Evolutionary conservation across 495 filamentous ascomycete genomes (phyloP).

Genomic region (Xylaria scruposa): DNA sequence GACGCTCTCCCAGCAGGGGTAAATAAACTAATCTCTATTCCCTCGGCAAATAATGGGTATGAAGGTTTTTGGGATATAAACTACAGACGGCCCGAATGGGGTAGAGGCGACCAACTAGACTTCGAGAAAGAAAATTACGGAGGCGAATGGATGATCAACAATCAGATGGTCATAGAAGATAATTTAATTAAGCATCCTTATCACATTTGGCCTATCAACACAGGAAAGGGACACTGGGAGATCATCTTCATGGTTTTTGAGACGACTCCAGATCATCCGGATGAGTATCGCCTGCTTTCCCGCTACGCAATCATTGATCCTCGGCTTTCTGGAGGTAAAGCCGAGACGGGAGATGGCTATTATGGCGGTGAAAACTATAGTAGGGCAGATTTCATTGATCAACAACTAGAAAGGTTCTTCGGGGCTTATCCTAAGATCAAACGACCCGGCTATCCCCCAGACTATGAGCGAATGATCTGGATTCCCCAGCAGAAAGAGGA

Average conservation of each 20-base stretch:
- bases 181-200: not conserved
- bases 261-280: not conserved
- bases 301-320: not conserved
- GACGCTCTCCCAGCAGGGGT: not conserved
- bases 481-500: not conserved
- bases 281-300: not conserved
- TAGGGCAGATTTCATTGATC: no score
- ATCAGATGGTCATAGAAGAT: not conserved
- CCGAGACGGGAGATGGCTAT: no score
- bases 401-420: not conserved
- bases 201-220: not conserved
- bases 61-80: not conserved
- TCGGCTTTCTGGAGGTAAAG: not conserved
- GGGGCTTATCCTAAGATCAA: not conserved
- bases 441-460: not conserved
- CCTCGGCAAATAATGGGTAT: not conserved
- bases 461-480: not conserved
- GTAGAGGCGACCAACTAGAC: not conserved
- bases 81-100: not conserved
- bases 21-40: not conserved
- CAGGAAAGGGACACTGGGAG: not conserved
- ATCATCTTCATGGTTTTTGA: constrained; percentile 2
- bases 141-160: not conserved
- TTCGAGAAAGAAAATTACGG: not conserved
- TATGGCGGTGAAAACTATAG: not conserved